Conservation (phyloP, 73 alveolate genomes). For the Loxodes magnus region DNA sequence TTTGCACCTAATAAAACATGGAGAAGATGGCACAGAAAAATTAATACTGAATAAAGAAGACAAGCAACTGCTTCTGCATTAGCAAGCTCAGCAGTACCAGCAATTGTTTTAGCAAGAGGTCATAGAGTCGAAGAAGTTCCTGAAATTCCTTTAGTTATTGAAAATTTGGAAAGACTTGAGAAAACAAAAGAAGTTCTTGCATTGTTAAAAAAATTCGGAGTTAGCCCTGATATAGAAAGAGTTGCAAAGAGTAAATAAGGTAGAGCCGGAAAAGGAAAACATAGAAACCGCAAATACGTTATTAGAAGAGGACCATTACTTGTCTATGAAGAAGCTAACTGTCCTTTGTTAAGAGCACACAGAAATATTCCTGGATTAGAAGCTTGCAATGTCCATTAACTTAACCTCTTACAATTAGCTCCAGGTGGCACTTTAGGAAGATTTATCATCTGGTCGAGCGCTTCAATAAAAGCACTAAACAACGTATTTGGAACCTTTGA, state of each 20-base stretch:
- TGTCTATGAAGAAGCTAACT: constrained; percentile 71
- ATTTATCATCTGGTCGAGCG: constrained; percentile 77
- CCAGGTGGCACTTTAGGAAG: constrained; percentile 96
- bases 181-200: constrained; percentile 79
- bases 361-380: constrained; percentile 94
- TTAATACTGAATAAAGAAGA: constrained; percentile 93
- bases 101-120: constrained; percentile 97
- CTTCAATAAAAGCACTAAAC: constrained; percentile 65
- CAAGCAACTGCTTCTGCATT: constrained; percentile 99
- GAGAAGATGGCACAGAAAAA: constrained; percentile 99
- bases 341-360: constrained; percentile 60
- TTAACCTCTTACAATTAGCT: constrained; percentile 83
- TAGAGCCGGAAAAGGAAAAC: constrained; percentile 80
- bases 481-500: constrained; percentile 58
- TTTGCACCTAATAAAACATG: constrained; percentile 92
- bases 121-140: constrained; percentile 89
- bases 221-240: constrained; percentile 54
- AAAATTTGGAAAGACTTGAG: constrained; percentile 64
- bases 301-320: constrained; percentile 84
- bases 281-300: constrained; percentile 83
- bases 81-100: constrained; percentile 97
- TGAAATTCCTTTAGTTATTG: constrained; percentile 96
- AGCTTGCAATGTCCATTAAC: constrained; percentile 66
- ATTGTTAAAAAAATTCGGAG: constrained; percentile 72
- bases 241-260: constrained; percentile 29